phyloP scores from a whole-genome alignment of 768 basidiomycete species.

The Lactarius hatsudake region DNA sequence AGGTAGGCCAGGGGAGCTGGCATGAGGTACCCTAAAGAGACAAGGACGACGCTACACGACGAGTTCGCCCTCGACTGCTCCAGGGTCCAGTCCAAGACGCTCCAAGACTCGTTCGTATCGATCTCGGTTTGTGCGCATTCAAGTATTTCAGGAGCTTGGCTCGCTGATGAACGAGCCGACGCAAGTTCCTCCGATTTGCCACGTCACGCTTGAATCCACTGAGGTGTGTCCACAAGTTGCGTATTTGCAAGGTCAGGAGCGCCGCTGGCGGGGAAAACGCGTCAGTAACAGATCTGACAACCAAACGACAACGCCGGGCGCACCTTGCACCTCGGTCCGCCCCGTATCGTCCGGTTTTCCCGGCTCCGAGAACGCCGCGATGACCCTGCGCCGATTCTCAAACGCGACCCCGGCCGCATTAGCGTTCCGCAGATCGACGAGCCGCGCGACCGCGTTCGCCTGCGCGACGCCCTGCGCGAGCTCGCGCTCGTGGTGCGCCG shows the following conservation, averaged over 20 bases:
- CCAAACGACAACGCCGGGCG: conserved; percentile 28
- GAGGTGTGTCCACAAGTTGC: conserved; percentile 76
- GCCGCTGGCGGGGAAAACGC: conserved; percentile 56
- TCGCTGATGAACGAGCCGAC: conserved; percentile 75
- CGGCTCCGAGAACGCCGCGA: conserved; percentile 72
- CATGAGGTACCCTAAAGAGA: not conserved
- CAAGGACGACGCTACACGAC: conserved; percentile 52
- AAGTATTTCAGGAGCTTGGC: conserved; percentile 83
- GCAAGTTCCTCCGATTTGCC: conserved; percentile 71
- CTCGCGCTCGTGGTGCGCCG: conserved; percentile 28
- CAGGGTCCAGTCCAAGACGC: conserved; percentile 72
- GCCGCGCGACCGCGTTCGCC: conserved; percentile 55
- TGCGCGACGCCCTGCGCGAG: conserved; percentile 43
- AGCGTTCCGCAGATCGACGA: conserved; percentile 85
- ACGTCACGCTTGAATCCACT: conserved; percentile 68
- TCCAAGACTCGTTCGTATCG: conserved; percentile 74
- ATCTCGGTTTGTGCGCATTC: conserved; percentile 53
- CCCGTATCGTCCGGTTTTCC: conserved; percentile 73
- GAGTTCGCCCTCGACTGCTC: conserved; percentile 87
- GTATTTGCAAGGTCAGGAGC: conserved; percentile 80
- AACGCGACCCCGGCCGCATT: conserved; percentile 82
- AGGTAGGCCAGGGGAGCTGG: not conserved
- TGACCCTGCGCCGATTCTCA: conserved; percentile 79
- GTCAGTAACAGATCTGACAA: conserved; percentile 5
- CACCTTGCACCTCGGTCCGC: conserved; percentile 88